Conservation (phyloP, 176 grass and related monocot species). For the Zoysia pacifica region DNA sequence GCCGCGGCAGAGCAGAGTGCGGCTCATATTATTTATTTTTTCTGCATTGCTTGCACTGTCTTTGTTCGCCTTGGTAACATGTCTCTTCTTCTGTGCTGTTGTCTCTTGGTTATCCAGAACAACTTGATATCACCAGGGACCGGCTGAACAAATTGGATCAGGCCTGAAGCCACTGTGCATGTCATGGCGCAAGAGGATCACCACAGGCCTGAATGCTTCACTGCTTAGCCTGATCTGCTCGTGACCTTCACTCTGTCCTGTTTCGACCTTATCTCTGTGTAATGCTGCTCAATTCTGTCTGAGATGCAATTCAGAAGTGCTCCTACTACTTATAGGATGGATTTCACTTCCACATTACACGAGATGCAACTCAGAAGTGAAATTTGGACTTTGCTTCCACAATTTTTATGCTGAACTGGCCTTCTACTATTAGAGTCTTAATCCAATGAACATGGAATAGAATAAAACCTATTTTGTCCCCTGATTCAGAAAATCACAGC, state of each 20-base stretch:
- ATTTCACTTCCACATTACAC: background rate
- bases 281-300: background rate
- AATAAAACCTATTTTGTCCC: no score
- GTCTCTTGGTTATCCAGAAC: constrained; percentile 14
- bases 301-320: background rate
- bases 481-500: no score
- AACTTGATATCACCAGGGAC: constrained; percentile 43
- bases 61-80: constrained; percentile 2
- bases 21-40: background rate
- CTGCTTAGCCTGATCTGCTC: background rate
- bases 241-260: background rate
- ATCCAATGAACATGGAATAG: no score
- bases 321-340: background rate
- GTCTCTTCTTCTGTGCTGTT: background rate
- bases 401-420: no score
- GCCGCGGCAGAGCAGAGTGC: constrained; percentile 41
- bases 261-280: background rate
- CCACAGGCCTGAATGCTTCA: background rate
- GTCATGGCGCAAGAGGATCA: background rate
- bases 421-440: no score
- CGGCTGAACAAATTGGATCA: constrained; percentile 42
- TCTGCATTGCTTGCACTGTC: no score
- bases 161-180: background rate
- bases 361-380: no score
- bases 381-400: no score